Percentiles rank a stretch among this genome's conserved stretches.
Conservation (phyloP, 148 eudicot genomes). For the Rhododendron mucronatum region DNA sequence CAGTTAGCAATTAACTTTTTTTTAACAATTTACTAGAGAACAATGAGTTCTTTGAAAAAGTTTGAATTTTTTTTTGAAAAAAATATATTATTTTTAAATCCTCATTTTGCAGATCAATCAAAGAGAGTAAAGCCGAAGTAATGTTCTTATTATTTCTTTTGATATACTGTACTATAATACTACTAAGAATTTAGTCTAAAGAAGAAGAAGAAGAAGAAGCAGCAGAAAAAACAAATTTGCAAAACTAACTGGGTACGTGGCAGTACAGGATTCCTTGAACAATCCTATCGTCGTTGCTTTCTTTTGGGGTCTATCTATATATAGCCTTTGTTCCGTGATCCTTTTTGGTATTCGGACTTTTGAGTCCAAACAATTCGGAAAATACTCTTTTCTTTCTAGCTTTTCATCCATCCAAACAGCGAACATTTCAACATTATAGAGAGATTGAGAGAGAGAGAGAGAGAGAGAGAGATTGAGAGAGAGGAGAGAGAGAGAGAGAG, state of each 20-base stretch:
- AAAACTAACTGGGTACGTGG: slow-evolving; percentile 8
- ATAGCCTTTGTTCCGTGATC: slow-evolving; percentile 12
- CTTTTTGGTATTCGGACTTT: slow-evolving; percentile 11
- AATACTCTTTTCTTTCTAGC: not conserved
- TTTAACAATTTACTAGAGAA: too few species aligned
- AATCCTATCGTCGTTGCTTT: slow-evolving; percentile 15
- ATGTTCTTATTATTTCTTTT: too few species aligned
- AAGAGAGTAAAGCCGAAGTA: too few species aligned
- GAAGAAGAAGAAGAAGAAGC: not conserved
- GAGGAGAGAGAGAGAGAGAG: slow-evolving; percentile 2
- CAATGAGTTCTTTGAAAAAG: too few species aligned
- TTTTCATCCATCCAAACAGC: slow-evolving; percentile 1
- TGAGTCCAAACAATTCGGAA: not conserved
- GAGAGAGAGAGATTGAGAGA: slow-evolving; percentile 1
- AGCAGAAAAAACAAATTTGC: not conserved
- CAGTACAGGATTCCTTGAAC: slow-evolving; percentile 8
- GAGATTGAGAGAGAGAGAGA: not conserved
- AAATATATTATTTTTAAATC: too few species aligned
- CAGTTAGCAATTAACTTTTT: too few species aligned
- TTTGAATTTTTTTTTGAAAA: too few species aligned
- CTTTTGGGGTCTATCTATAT: slow-evolving; percentile 14
- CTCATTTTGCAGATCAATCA: too few species aligned
- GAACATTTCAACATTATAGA: not conserved
- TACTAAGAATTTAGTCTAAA: too few species aligned
- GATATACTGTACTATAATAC: too few species aligned